Percentiles rank a stretch among this genome's conserved stretches.
Conservation (phyloP, 73 alveolate genomes). For the Paraurostyla sp. region DNA sequence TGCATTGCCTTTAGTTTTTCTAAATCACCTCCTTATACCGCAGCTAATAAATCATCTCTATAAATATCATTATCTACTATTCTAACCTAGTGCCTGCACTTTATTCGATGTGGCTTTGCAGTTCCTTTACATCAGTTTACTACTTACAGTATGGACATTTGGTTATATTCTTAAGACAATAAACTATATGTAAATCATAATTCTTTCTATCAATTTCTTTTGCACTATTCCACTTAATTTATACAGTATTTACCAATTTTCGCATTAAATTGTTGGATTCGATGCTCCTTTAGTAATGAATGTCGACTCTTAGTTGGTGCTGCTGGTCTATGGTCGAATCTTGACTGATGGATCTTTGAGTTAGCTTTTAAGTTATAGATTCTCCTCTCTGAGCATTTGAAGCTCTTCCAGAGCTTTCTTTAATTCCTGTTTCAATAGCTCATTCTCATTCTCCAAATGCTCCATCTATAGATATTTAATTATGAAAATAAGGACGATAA, state of each 20-base stretch:
- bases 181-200: slow-evolving; percentile 59
- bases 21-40: neutral
- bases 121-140: slow-evolving; percentile 44
- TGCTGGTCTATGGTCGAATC: neutral
- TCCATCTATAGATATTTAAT: slow-evolving; percentile 14
- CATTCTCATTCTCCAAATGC: slow-evolving; percentile 54
- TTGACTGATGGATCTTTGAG: slow-evolving; percentile 53
- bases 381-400: slow-evolving; percentile 47
- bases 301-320: slow-evolving; percentile 22
- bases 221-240: neutral
- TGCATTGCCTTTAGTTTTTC: slow-evolving; percentile 18
- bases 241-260: slow-evolving; percentile 45
- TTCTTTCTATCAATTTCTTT: slow-evolving; percentile 58
- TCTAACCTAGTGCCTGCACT: slow-evolving; percentile 19
- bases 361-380: slow-evolving; percentile 35
- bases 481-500: neutral
- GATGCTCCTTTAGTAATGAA: slow-evolving; percentile 62
- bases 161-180: slow-evolving; percentile 64
- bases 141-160: slow-evolving; percentile 59
- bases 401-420: slow-evolving; percentile 41
- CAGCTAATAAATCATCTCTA: slow-evolving; percentile 16
- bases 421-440: slow-evolving; percentile 1
- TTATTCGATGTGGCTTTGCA: slow-evolving; percentile 45
- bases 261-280: slow-evolving; percentile 48
- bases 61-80: neutral